A percentile compares a stretch with the other conserved stretches of the same genome.
These are phyloP conservation scores for Trichoderma hamatum DNA, from an alignment of 2,329 filamentous ascomycete species.

Conservation along the genomic window DNA sequence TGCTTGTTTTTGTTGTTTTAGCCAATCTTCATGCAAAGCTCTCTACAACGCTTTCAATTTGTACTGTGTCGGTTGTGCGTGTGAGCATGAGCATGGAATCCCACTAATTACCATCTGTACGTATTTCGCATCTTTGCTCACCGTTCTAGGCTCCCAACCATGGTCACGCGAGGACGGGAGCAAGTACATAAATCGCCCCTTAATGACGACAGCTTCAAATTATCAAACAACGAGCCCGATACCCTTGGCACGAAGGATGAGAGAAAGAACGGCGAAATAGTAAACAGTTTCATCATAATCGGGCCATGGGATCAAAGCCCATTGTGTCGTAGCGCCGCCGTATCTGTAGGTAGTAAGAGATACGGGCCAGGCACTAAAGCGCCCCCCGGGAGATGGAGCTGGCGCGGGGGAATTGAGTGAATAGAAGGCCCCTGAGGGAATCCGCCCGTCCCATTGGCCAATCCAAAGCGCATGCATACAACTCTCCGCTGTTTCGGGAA, in stretches of 20 bases:
- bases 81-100: not conserved
- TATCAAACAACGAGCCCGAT: not conserved
- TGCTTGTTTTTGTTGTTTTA: not conserved
- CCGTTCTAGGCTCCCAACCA: constrained; percentile 2
- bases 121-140: not conserved
- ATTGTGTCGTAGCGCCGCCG: not conserved
- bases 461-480: constrained; percentile 2
- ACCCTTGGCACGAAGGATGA: not conserved
- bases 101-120: not conserved
- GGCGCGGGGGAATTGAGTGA: constrained; percentile 4
- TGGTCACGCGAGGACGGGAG: constrained; percentile 6
- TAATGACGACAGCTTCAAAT: constrained; percentile 11
- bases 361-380: not conserved
- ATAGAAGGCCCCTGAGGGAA: not conserved
- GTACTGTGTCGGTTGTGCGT: not conserved
- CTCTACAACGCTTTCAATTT: not conserved
- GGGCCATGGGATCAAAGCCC: not conserved
- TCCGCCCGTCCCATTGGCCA: constrained; percentile 9
- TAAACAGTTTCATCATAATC: constrained; percentile 17
- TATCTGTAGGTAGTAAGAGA: not conserved
- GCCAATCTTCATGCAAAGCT: not conserved
- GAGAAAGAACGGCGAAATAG: not conserved
- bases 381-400: not conserved
- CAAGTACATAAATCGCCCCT: not conserved
- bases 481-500: constrained; percentile 16